Evolutionary conservation across 2,329 filamentous ascomycete species (phyloP).

Genomic region (Hymenoscyphus linearis): DNA sequence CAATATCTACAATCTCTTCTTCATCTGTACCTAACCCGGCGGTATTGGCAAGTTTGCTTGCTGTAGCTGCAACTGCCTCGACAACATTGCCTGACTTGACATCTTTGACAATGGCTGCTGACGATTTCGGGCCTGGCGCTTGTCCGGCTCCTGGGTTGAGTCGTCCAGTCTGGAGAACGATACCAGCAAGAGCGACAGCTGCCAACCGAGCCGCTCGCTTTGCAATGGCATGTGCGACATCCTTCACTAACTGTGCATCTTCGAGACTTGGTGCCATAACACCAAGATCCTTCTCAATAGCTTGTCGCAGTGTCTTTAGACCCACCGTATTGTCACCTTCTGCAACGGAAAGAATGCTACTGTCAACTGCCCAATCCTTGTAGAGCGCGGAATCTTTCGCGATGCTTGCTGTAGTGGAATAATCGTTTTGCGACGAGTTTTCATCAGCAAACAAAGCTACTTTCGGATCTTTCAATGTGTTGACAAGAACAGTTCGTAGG

Average conservation of each 20-base stretch:
- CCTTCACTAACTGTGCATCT: constrained; percentile 84
- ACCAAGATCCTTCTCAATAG: constrained; percentile 70
- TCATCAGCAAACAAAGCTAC: constrained; percentile 71
- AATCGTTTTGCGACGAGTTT: constrained; percentile 66
- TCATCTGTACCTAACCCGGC: constrained; percentile 26
- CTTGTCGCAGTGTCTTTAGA: constrained; percentile 67
- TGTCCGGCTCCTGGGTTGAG: constrained; percentile 42
- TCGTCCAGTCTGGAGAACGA: constrained; percentile 75
- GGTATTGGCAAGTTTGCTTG: constrained; percentile 25
- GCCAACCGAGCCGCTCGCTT: constrained; percentile 83
- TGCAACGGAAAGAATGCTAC: constrained; percentile 80
- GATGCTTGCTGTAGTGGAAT: constrained; percentile 64
- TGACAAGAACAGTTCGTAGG: constrained; percentile 69
- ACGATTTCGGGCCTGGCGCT: constrained; percentile 19
- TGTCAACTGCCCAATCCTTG: constrained; percentile 85
- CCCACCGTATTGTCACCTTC: constrained; percentile 73
- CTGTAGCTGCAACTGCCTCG: constrained; percentile 23
- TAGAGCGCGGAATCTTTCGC: constrained; percentile 61
- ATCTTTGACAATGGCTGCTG: constrained; percentile 24
- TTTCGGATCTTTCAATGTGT: constrained; percentile 62
- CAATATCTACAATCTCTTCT: constrained; percentile 76
- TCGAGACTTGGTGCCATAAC: constrained; percentile 72
- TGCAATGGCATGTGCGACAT: constrained; percentile 75
- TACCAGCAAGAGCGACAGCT: constrained; percentile 79
- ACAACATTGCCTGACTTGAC: constrained; percentile 24